These are phyloP conservation scores for Acacia crassicarpa DNA, from an alignment of 306 rosid species.

Conservation along the genomic window DNA sequence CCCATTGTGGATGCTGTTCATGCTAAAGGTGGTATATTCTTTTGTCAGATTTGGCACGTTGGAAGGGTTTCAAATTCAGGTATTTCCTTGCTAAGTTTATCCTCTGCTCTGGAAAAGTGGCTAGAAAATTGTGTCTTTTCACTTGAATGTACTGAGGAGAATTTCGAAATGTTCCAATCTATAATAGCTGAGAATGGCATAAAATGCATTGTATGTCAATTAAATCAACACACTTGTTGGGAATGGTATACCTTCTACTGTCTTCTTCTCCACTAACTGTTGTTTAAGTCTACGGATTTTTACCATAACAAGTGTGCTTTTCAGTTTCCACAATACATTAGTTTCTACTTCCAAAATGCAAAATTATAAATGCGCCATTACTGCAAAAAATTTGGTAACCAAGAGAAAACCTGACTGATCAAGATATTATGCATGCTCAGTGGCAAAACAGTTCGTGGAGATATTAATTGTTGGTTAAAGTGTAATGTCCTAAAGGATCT, in stretches of 20 bases:
- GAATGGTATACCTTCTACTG: background rate
- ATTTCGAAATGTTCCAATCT: background rate
- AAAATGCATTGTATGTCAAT: background rate
- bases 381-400: background rate
- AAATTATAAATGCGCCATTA: background rate
- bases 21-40: constrained; percentile 51
- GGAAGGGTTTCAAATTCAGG: constrained; percentile 49
- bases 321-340: background rate
- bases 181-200: background rate
- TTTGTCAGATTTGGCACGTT: constrained; percentile 48
- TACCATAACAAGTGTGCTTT: background rate
- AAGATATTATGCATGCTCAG: background rate
- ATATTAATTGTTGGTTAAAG: background rate
- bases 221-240: background rate
- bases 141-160: background rate
- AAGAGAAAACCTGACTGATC: background rate
- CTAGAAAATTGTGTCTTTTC: background rate
- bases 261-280: background rate
- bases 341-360: background rate
- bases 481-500: background rate
- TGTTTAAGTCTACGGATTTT: background rate
- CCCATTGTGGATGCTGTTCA: constrained; percentile 55
- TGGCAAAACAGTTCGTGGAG: background rate
- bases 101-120: background rate
- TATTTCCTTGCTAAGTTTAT: background rate